phyloP scores from a whole-genome alignment of 495 filamentous ascomycete genomes.

The Filosporella fistucella region DNA sequence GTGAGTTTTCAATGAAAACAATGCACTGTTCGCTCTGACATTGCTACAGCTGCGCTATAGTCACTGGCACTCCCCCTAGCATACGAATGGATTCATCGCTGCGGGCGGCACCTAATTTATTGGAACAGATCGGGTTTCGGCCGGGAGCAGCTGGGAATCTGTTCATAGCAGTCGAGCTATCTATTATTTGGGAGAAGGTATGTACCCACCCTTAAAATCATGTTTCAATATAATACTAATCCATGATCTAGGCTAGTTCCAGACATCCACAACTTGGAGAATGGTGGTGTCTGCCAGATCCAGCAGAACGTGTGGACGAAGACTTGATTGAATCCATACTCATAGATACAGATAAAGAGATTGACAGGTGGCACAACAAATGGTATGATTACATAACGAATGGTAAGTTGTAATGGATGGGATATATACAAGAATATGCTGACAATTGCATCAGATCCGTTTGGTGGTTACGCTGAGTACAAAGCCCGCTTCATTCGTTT shows the following conservation, averaged over 20 bases:
- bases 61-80: conserved; percentile 9
- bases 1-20: neutral
- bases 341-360: neutral
- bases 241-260: neutral
- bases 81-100: conserved; percentile 3
- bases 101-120: neutral
- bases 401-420: neutral
- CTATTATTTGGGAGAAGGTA: conserved; percentile 7
- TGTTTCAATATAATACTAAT: neutral
- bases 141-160: neutral
- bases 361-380: conserved; percentile 4
- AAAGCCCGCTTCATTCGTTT: neutral
- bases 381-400: conserved; percentile 1
- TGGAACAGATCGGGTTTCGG: conserved; percentile 1
- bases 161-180: conserved; percentile 3
- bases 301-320: neutral
- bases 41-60: neutral
- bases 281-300: conserved; percentile 8
- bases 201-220: neutral
- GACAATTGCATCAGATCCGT: neutral
- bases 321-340: conserved; percentile 1
- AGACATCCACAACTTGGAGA: conserved; percentile 3
- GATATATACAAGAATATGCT: neutral
- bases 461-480: neutral
- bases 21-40: neutral